These are phyloP conservation scores for Karstenula rhodostoma DNA, from an alignment of 2,329 filamentous ascomycete species.

Conservation along the genomic window DNA sequence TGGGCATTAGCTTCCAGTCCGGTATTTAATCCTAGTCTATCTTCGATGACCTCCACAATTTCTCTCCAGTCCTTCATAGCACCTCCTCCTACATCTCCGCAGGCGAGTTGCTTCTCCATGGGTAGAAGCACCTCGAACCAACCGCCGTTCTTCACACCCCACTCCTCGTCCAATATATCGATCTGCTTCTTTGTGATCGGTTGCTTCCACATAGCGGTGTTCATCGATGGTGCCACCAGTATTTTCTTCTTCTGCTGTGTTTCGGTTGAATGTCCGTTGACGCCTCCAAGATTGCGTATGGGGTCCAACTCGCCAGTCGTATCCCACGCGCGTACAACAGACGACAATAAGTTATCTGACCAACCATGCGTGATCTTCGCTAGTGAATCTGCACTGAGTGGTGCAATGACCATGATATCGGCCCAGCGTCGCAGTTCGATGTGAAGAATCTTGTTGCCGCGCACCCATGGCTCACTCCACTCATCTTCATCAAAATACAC, in stretches of 20 bases:
- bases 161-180: slow-evolving; percentile 73
- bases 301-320: slow-evolving; percentile 54
- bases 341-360: slow-evolving; percentile 76
- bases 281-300: slow-evolving; percentile 35
- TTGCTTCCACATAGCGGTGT: slow-evolving; percentile 89
- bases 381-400: slow-evolving; percentile 83
- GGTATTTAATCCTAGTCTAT: slow-evolving; percentile 34
- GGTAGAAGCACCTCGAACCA: slow-evolving; percentile 77
- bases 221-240: slow-evolving; percentile 83
- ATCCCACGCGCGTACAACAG: slow-evolving; percentile 89
- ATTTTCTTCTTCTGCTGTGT: slow-evolving; percentile 63
- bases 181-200: slow-evolving; percentile 81
- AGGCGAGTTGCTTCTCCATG: slow-evolving; percentile 79
- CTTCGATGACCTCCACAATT: slow-evolving; percentile 72
- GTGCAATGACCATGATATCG: slow-evolving; percentile 79
- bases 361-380: slow-evolving; percentile 84
- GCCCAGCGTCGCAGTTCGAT: slow-evolving; percentile 89
- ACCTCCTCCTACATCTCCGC: slow-evolving; percentile 82
- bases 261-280: slow-evolving; percentile 29
- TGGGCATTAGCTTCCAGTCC: not conserved
- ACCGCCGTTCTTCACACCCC: slow-evolving; percentile 62
- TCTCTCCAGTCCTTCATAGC: slow-evolving; percentile 84
- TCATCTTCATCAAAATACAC: slow-evolving; percentile 87
- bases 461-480: slow-evolving; percentile 80
- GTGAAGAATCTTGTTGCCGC: slow-evolving; percentile 83